A percentile compares a stretch with the other conserved stretches of the same genome.
These are phyloP conservation scores for Mucor indicus DNA, from an alignment of 371 early-diverging fungal species.

Conservation along the genomic window DNA sequence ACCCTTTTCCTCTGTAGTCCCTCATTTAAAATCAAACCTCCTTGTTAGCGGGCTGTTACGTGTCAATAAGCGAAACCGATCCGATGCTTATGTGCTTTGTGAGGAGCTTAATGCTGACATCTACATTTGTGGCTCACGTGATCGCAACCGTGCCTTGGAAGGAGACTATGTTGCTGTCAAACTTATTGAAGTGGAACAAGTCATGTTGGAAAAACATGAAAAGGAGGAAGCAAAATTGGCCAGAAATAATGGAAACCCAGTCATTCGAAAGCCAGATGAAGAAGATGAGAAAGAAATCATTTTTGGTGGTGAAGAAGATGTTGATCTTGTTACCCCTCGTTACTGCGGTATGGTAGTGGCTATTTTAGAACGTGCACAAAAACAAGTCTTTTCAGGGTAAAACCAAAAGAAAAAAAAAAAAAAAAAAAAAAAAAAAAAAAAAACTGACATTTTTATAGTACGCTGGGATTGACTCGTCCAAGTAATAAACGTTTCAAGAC, in stretches of 20 bases:
- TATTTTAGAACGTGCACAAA: constrained; percentile 58
- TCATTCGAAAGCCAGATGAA: constrained; percentile 42
- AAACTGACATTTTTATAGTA: constrained; percentile 19
- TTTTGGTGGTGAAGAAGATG: constrained; percentile 52
- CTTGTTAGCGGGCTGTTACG: constrained; percentile 71
- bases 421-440: no score
- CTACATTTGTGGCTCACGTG: constrained; percentile 73
- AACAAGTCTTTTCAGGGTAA: constrained; percentile 60
- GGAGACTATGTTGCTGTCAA: constrained; percentile 84
- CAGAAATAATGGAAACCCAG: constrained; percentile 40
- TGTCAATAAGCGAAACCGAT: constrained; percentile 77
- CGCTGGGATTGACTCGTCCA: constrained; percentile 53
- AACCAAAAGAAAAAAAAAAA: no score
- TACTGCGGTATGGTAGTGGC: constrained; percentile 67
- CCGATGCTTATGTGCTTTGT: constrained; percentile 82
- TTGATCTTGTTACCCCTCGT: constrained; percentile 49
- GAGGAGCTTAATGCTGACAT: constrained; percentile 65
- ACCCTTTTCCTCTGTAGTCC: constrained; percentile 49
- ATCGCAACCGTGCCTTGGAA: constrained; percentile 85
- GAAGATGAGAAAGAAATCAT: constrained; percentile 56
- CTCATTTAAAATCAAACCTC: constrained; percentile 39
- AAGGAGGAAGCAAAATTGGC: constrained; percentile 49
- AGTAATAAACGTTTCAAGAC: constrained; percentile 47
- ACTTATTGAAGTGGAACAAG: constrained; percentile 64
- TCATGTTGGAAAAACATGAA: constrained; percentile 50